Conservation (phyloP, 257 asterid species). For the Buddleja alternifolia region DNA sequence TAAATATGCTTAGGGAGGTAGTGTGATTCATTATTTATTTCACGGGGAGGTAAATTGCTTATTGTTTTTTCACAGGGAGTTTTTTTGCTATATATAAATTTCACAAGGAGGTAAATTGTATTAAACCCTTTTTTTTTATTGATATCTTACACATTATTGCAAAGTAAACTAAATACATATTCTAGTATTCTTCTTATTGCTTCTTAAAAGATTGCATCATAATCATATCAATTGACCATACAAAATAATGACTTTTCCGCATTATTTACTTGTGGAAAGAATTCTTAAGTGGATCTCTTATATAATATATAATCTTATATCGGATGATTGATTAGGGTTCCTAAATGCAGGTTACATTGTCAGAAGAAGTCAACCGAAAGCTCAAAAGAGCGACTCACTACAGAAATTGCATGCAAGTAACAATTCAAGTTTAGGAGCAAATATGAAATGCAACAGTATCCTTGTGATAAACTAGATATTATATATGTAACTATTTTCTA, state of each 20-base stretch:
- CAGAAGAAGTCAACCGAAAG: background rate
- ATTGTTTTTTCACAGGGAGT: no score
- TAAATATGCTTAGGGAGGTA: no score
- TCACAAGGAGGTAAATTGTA: no score
- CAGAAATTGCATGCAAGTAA: constrained; percentile 11
- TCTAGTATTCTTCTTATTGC: no score
- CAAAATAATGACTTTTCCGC: background rate
- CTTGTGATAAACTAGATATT: background rate
- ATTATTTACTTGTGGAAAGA: background rate
- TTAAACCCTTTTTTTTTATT: no score
- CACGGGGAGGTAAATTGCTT: no score
- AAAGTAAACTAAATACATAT: no score
- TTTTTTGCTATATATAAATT: no score
- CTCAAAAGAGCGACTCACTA: background rate
- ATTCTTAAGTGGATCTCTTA: background rate
- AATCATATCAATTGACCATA: no score
- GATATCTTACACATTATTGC: no score
- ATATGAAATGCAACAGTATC: background rate
- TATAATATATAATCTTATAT: background rate
- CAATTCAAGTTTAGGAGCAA: background rate
- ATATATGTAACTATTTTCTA: background rate
- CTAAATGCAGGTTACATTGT: constrained; percentile 29
- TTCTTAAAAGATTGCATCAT: no score
- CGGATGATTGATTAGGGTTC: background rate
- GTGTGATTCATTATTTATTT: no score